Percentiles rank a stretch among this genome's conserved stretches.
Evolutionary conservation across 1,284 basidiomycete genomes (phyloP).

Genomic region (Moniliella sp.): DNA sequence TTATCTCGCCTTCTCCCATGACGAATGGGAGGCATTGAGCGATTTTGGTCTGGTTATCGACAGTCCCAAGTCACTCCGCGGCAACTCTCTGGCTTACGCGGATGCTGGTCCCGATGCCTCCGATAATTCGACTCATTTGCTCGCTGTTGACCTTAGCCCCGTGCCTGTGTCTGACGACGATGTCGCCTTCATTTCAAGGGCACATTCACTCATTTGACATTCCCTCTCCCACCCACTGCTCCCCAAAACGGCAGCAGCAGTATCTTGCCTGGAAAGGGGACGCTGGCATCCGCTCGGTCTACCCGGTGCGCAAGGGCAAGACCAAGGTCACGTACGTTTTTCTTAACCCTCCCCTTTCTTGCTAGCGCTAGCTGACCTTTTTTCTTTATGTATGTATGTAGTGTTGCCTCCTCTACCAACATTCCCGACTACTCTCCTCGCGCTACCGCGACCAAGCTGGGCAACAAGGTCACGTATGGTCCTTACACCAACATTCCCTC

Average conservation of each 20-base stretch:
- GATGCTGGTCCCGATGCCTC: background rate
- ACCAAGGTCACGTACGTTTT: conserved; percentile 56
- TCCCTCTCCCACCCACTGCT: conserved; percentile 54
- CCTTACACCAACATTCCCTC: conserved; percentile 55
- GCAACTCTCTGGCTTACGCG: background rate
- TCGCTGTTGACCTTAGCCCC: background rate
- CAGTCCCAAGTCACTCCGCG: background rate
- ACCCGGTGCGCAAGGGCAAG: conserved; percentile 55
- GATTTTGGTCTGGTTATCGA: background rate
- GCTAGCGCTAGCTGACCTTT: conserved; percentile 6
- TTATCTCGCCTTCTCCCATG: background rate
- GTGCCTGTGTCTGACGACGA: background rate
- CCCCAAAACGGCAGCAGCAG: conserved; percentile 56
- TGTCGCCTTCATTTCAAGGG: conserved; percentile 24
- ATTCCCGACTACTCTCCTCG: conserved; percentile 51
- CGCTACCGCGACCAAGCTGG: conserved; percentile 48
- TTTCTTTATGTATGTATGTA: background rate
- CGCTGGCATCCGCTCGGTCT: conserved; percentile 59
- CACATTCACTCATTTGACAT: conserved; percentile 53
- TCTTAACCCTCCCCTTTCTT: conserved; percentile 4
- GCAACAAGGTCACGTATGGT: conserved; percentile 63
- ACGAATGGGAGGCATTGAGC: background rate
- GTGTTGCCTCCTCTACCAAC: conserved; percentile 34
- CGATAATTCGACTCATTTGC: background rate
- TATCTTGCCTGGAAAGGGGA: conserved; percentile 55